Base-by-base conservation (phyloP, 495 filamentous ascomycete species). In the Schizothecium vesticola region DNA sequence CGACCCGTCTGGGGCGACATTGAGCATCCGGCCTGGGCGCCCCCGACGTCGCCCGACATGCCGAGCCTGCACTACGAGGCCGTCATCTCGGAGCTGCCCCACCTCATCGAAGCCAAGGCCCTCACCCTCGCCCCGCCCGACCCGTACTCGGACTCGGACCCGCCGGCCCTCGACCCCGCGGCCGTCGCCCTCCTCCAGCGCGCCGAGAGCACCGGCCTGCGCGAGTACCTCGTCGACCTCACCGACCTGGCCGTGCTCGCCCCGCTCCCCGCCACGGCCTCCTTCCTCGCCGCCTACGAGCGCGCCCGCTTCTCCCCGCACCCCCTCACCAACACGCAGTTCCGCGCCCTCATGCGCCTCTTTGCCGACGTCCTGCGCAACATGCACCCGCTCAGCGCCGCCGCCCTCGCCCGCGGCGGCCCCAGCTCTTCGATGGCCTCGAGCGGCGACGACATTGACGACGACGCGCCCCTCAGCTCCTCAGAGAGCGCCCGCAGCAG, bases 61-160 rank as follows among this genome's bases (percentile, higher is more conserved):
- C 88, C 93, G 6, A 87, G 93, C 70, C 78, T 97, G 11, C 88
- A 94, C 59, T 97, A 94, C 75, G 82, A 82, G 55, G 87, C 85
- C 0, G 92, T 99, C n/a, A 86, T 99, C 13, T 80, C 83, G 22
- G 96, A 98, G 80, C 82, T 99, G 16, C 91, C 94, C 2, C 90
- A 97, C 73, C 83, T 99, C 24, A 93, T 99, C 67, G 95, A 99
- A 78, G 94, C 93, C 0, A 93, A 93, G 79, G 95, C 93, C 8
- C 88, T 95, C 13, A 91, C 92, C 1, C 83, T 95, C 55, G 92
- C 92, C 2, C 91, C 91, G 1, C 78, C 84, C 0, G 89, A 93
- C 66, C 78, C 80, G 6, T 68, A 73, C 19, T 85, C 82, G 63
- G 70, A 69, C 13, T 65, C 79, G 11, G 71, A 81, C 3, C 79